Conservation (phyloP, 805 yeast genomes). For the Candida insectalens region DNA sequence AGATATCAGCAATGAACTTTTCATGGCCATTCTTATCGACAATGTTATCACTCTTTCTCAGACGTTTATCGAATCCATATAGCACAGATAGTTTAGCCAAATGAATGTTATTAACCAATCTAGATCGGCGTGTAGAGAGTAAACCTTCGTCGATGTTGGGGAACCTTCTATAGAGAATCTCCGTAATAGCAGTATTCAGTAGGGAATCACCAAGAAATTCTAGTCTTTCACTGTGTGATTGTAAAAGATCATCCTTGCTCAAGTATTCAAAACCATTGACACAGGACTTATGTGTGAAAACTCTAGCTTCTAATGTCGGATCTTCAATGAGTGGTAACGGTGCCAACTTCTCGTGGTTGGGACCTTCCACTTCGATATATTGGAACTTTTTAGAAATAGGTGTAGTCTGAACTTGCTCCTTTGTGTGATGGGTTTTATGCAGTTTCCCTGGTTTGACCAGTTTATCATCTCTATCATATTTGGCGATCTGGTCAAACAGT, state of each 20-base stretch:
- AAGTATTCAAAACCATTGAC: constrained; percentile 49
- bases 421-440: constrained; percentile 2
- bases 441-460: constrained; percentile 10
- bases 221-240: constrained; percentile 72
- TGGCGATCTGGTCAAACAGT: constrained; percentile 44
- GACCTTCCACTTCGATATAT: constrained; percentile 7
- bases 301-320: constrained; percentile 51
- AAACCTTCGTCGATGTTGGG: constrained; percentile 77
- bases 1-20: constrained; percentile 78
- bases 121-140: constrained; percentile 59
- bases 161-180: constrained; percentile 52
- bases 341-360: constrained; percentile 31
- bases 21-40: constrained; percentile 42
- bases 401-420: not conserved
- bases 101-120: constrained; percentile 62
- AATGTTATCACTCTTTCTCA: constrained; percentile 27
- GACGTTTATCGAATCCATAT: constrained; percentile 55
- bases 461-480: constrained; percentile 25
- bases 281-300: constrained; percentile 74
- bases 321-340: constrained; percentile 58
- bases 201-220: constrained; percentile 91
- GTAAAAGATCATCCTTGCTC: constrained; percentile 45
- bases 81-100: constrained; percentile 59
- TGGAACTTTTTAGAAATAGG: constrained; percentile 3
- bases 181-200: constrained; percentile 61